These are phyloP conservation scores for Xylaria digitata DNA, from an alignment of 2,329 filamentous ascomycete species.

Conservation along the genomic window DNA sequence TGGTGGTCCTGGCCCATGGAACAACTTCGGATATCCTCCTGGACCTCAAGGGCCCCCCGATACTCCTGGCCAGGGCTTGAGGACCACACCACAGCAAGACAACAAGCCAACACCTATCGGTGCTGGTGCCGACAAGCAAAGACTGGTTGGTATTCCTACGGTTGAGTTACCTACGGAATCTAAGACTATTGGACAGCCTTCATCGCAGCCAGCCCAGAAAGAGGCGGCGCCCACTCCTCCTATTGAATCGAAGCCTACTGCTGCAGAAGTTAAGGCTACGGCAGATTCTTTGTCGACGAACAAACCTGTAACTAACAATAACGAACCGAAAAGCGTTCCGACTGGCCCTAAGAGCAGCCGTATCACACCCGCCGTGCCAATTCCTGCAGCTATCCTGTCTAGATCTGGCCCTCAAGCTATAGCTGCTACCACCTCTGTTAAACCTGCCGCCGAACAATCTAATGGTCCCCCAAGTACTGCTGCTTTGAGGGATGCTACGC, in stretches of 20 bases:
- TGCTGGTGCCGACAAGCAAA: slow-evolving; percentile 62
- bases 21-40: slow-evolving; percentile 70
- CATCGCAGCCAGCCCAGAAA: slow-evolving; percentile 56
- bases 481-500: slow-evolving; percentile 73
- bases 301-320: slow-evolving; percentile 51
- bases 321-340: slow-evolving; percentile 55
- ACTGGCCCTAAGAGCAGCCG: slow-evolving; percentile 64
- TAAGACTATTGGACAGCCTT: slow-evolving; percentile 62
- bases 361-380: slow-evolving; percentile 73
- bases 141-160: slow-evolving; percentile 58
- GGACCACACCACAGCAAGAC: slow-evolving; percentile 53
- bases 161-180: slow-evolving; percentile 62
- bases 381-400: slow-evolving; percentile 60
- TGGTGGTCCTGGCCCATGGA: slow-evolving; percentile 69
- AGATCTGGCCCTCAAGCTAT: slow-evolving; percentile 46
- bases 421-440: slow-evolving; percentile 49
- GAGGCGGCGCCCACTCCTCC: slow-evolving; percentile 70
- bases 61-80: slow-evolving; percentile 49
- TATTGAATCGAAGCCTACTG: slow-evolving; percentile 74
- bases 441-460: slow-evolving; percentile 53
- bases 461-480: slow-evolving; percentile 54
- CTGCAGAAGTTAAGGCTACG: slow-evolving; percentile 63
- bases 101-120: slow-evolving; percentile 64
- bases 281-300: slow-evolving; percentile 61
- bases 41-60: slow-evolving; percentile 63